These are phyloP conservation scores for Scalesia atractyloides DNA, from an alignment of 129 eudicot species.

Conservation along the genomic window DNA sequence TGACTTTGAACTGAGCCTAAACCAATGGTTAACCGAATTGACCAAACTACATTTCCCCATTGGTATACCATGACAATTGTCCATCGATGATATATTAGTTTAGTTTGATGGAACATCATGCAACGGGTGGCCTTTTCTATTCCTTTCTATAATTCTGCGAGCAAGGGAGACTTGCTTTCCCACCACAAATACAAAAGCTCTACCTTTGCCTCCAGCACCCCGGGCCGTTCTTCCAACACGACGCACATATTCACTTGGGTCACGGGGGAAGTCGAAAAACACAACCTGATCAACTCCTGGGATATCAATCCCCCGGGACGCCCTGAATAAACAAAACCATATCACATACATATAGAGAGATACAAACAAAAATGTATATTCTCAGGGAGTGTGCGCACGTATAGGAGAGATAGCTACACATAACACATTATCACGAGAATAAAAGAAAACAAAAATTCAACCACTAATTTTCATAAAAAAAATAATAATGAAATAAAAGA, in stretches of 20 bases:
- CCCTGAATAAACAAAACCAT: constrained; percentile 48
- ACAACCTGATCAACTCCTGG: constrained; percentile 84
- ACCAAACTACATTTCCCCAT: constrained; percentile 26
- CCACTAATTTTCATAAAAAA: too few species aligned
- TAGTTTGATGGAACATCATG: constrained; percentile 81
- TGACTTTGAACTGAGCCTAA: too few species aligned
- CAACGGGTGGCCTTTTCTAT: constrained; percentile 81
- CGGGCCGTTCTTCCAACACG: constrained; percentile 99
- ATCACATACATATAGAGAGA: too few species aligned
- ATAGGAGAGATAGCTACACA: too few species aligned
- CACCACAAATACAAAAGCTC: constrained; percentile 86
- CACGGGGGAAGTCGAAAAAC: constrained; percentile 96
- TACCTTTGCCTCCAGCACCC: constrained; percentile 90
- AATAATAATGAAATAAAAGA: too few species aligned
- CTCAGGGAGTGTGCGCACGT: too few species aligned
- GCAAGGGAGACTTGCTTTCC: constrained; percentile 98
- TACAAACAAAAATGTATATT: too few species aligned
- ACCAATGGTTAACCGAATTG: background rate
- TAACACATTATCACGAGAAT: too few species aligned
- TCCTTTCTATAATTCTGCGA: constrained; percentile 77
- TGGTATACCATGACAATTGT: constrained; percentile 25
- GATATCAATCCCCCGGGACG: constrained; percentile 94
- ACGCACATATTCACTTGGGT: constrained; percentile 95
- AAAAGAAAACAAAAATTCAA: too few species aligned
- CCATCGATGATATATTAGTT: background rate